Evolutionary conservation across 108 stramenopile species (phyloP).

Genomic region (Cyclostephanos invisitatus): DNA sequence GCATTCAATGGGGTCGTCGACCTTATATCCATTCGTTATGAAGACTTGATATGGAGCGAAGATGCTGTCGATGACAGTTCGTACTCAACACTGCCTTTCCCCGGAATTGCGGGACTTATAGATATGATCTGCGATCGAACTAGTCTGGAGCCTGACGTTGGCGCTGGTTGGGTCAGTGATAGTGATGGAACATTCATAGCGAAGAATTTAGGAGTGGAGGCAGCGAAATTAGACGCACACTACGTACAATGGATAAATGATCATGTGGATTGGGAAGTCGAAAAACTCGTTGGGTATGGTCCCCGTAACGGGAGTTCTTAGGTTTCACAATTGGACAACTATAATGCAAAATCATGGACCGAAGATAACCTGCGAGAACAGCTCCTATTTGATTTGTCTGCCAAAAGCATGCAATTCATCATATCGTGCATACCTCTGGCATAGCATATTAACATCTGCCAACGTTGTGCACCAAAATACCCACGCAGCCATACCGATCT

Average conservation of each 20-base stretch:
- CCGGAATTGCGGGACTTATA: slow-evolving; percentile 40
- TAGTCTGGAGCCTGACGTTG: slow-evolving; percentile 42
- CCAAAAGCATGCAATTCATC: too few relatives aligned
- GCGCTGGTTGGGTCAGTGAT: slow-evolving; percentile 40
- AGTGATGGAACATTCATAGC: slow-evolving; percentile 31
- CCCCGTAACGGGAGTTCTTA: slow-evolving; percentile 8
- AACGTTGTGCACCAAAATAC: too few relatives aligned
- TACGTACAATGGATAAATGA: slow-evolving; percentile 59
- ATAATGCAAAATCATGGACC: too few relatives aligned
- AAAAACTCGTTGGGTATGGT: slow-evolving; percentile 48
- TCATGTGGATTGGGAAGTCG: slow-evolving; percentile 65
- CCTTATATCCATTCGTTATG: slow-evolving; percentile 46
- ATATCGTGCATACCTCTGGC: too few relatives aligned
- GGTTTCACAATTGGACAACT: not conserved
- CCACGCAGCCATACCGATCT: too few relatives aligned
- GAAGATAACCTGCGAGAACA: too few relatives aligned
- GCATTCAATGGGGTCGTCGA: slow-evolving; percentile 35
- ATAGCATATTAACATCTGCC: too few relatives aligned
- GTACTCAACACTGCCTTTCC: slow-evolving; percentile 35
- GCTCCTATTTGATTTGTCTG: too few relatives aligned
- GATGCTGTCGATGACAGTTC: slow-evolving; percentile 21
- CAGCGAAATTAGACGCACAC: slow-evolving; percentile 31
- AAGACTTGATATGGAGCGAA: slow-evolving; percentile 48
- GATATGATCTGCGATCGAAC: slow-evolving; percentile 49
- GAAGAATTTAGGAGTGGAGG: slow-evolving; percentile 21